Base-by-base conservation (phyloP, 2,329 filamentous ascomycete species). In the Xylaria arbuscula region DNA sequence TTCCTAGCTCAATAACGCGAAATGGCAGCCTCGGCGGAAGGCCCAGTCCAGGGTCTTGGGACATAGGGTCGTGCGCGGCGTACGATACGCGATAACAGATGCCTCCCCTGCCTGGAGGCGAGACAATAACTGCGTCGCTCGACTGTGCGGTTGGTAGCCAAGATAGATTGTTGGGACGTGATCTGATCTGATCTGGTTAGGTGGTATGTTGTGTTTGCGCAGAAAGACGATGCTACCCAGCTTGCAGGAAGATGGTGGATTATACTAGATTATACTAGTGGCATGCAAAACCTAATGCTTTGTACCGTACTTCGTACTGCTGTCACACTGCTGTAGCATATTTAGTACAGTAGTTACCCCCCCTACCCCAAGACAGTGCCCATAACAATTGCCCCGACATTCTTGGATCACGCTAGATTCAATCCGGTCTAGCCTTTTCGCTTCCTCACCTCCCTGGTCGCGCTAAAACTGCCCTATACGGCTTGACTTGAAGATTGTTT, bases 1-100 rank as follows among this genome's bases (percentile, higher is more conserved):
- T 77, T 77, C 74, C 73, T 74, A 67, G 73, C 72, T 72, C 68
- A 60, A 69, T 64, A 36, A 50, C 45, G 45, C 34, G 48, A 45
- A 56, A 28, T 8, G 22, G 38, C 22, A 51, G 15, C 60, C 61
- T 62, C 57, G 68, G 54, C 56, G 47, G 54, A 56, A 65, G 61
- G 55, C 50, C 67, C 53, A 48, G 45, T 55, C 53, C 62, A 66
- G 22, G 28, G 36, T 38, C 57, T 48, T 56, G 53, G 60, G 45
- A 53, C 55, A 62, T 64, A 47, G 38, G 61, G 62, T 51, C 48
- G 19, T 17, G 51, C 32, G 36, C 36, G 40, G 47, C 22, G 36
- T 45, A 51, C 48, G 60, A 47, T 38, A 50, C 47, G 38, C 51
- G 13, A 56, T 54, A 40, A 32, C 45, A 19, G 17, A 34, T 62